phyloP scores from a whole-genome alignment of 441 rosid genomes.

The Iberis amara region DNA sequence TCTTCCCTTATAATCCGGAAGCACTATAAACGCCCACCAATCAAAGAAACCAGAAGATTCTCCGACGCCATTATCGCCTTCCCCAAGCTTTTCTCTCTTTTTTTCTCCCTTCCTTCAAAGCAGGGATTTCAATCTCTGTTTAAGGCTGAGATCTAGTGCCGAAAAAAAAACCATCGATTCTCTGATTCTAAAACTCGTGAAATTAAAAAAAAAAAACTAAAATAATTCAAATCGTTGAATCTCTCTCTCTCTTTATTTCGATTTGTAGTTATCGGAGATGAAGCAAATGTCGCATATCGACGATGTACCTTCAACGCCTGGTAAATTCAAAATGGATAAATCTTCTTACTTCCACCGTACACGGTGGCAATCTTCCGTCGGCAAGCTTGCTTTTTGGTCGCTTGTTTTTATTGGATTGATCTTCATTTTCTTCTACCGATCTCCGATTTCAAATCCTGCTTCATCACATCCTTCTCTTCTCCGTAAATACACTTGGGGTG shows the following conservation, averaged over 20 bases:
- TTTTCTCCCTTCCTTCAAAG: background rate
- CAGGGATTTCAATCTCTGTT: background rate
- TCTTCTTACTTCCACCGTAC: constrained; percentile 48
- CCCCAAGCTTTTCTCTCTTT: background rate
- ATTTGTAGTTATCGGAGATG: constrained; percentile 6
- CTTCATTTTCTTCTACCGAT: constrained; percentile 66
- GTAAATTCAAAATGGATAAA: constrained; percentile 92
- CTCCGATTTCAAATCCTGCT: constrained; percentile 50
- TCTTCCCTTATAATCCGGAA: constrained; percentile 9
- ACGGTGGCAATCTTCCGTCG: constrained; percentile 63
- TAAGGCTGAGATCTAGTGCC: background rate
- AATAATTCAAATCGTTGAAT: background rate
- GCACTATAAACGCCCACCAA: constrained; percentile 24
- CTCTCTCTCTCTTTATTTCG: background rate
- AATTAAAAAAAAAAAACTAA: no score
- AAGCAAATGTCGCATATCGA: constrained; percentile 69
- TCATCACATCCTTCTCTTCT: constrained; percentile 53
- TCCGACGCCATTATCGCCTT: constrained; percentile 24
- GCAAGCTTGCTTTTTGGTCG: constrained; percentile 79
- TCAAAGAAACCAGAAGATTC: constrained; percentile 50
- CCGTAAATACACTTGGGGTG: constrained; percentile 60
- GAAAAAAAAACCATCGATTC: no score
- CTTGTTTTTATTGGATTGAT: constrained; percentile 54
- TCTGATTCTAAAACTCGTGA: no score
- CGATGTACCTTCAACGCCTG: constrained; percentile 69